These are phyloP conservation scores for Phytophthora nicotianae DNA, from an alignment of 352 stramenopile species.

Conservation along the genomic window DNA sequence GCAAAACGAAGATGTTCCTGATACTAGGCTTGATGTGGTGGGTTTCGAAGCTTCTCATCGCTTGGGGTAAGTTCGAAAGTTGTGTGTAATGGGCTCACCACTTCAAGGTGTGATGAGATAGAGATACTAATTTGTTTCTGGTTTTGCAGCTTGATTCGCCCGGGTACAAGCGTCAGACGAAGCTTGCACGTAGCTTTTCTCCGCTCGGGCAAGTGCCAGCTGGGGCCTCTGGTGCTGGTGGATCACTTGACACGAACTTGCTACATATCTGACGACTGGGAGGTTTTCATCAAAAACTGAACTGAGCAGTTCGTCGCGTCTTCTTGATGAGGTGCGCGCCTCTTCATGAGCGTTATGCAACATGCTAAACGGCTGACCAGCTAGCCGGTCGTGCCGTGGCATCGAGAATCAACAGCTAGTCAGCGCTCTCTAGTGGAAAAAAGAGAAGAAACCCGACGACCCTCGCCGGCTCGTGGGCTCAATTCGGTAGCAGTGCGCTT, in stretches of 20 bases:
- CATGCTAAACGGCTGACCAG: constrained; percentile 20
- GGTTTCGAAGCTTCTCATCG: constrained; percentile 70
- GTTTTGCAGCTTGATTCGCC: constrained; percentile 38
- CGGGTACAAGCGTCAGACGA: constrained; percentile 62
- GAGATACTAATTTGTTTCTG: constrained; percentile 9
- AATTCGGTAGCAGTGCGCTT: constrained; percentile 34
- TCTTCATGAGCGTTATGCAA: constrained; percentile 22
- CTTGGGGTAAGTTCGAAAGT: constrained; percentile 53
- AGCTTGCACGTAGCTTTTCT: constrained; percentile 68
- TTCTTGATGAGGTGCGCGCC: constrained; percentile 40
- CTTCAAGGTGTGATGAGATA: constrained; percentile 4
- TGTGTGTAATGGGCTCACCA: constrained; percentile 13
- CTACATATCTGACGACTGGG: constrained; percentile 54
- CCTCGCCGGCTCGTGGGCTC: constrained; percentile 1
- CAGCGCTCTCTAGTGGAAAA: constrained; percentile 29
- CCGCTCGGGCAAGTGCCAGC: constrained; percentile 41
- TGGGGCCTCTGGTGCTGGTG: constrained; percentile 61
- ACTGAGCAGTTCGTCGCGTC: constrained; percentile 24
- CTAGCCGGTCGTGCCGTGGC: constrained; percentile 21
- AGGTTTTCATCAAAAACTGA: constrained; percentile 37
- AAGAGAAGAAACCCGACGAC: constrained; percentile 27
- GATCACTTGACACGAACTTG: constrained; percentile 67
- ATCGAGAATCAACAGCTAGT: constrained; percentile 28
- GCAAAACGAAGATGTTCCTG: constrained; percentile 4
- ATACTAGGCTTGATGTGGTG: constrained; percentile 32